These are phyloP conservation scores for Dichomitus squalens DNA, from an alignment of 1,284 basidiomycete genomes.

Conservation along the genomic window DNA sequence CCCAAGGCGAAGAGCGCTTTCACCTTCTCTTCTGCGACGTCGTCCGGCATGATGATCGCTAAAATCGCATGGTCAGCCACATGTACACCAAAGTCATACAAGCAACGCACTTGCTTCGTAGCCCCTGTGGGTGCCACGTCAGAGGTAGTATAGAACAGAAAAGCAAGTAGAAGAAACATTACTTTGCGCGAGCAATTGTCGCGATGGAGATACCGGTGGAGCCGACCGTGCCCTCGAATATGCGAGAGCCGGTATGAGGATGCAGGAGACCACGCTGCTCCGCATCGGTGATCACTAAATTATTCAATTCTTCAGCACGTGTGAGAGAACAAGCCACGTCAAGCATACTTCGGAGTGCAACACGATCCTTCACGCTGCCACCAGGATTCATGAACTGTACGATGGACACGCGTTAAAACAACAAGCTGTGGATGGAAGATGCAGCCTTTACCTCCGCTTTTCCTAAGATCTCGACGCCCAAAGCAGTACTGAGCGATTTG, in stretches of 20 bases:
- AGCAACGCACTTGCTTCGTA: slow-evolving; percentile 71
- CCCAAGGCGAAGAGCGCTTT: slow-evolving; percentile 85
- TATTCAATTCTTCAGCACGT: not conserved
- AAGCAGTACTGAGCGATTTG: slow-evolving; percentile 85
- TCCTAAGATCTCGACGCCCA: slow-evolving; percentile 95
- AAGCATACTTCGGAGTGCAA: slow-evolving; percentile 83
- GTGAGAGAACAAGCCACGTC: not conserved
- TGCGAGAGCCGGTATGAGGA: slow-evolving; percentile 88
- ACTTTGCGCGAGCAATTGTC: slow-evolving; percentile 89
- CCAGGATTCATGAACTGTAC: slow-evolving; percentile 91
- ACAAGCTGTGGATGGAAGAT: no score
- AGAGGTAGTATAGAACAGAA: not conserved
- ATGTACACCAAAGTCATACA: not conserved
- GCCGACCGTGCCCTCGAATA: slow-evolving; percentile 98
- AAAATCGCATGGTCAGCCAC: not conserved
- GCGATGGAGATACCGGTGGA: slow-evolving; percentile 98
- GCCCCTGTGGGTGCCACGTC: slow-evolving; percentile 49
- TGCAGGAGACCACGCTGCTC: slow-evolving; percentile 83
- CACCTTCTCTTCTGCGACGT: slow-evolving; percentile 91
- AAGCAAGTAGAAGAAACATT: slow-evolving; percentile 23
- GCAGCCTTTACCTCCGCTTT: slow-evolving; percentile 80
- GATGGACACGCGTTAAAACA: no score
- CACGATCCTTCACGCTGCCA: slow-evolving; percentile 97
- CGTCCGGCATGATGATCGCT: slow-evolving; percentile 94
- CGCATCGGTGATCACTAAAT: slow-evolving; percentile 88